These are phyloP conservation scores for Cerrena zonata DNA, from an alignment of 1,284 basidiomycete genomes.

Conservation along the genomic window DNA sequence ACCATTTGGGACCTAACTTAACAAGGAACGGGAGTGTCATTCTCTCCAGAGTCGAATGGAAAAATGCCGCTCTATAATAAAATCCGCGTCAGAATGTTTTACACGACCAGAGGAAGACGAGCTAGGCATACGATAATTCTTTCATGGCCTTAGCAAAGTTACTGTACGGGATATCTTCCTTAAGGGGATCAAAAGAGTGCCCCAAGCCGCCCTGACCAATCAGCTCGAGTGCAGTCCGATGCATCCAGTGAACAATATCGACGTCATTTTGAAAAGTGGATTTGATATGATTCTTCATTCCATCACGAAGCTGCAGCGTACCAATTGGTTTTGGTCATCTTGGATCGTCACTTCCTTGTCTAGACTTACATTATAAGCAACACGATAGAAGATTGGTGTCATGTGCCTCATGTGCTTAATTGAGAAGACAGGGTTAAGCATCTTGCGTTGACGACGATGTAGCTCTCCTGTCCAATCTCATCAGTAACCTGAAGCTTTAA, in stretches of 20 bases:
- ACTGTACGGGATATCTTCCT: slow-evolving; percentile 18
- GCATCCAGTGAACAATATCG: slow-evolving; percentile 35
- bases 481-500: too few species aligned
- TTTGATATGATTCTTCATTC: too few species aligned
- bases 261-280: too few species aligned
- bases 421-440: slow-evolving; percentile 26
- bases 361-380: slow-evolving; percentile 8
- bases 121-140: slow-evolving; percentile 20
- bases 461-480: too few species aligned
- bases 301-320: too few species aligned
- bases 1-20: not conserved
- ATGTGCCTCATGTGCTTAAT: slow-evolving; percentile 21
- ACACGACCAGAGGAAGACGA: too few species aligned
- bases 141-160: slow-evolving; percentile 28
- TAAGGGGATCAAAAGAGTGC: slow-evolving; percentile 35
- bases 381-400: slow-evolving; percentile 20
- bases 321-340: too few species aligned
- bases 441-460: slow-evolving; percentile 23
- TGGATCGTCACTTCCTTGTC: not conserved
- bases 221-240: slow-evolving; percentile 30
- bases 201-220: slow-evolving; percentile 32
- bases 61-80: too few species aligned
- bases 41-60: too few species aligned
- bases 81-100: too few species aligned
- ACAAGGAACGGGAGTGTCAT: too few species aligned